These are phyloP conservation scores for Oryza rufipogon DNA, from an alignment of 176 grass and related monocot genomes.

Conservation along the genomic window DNA sequence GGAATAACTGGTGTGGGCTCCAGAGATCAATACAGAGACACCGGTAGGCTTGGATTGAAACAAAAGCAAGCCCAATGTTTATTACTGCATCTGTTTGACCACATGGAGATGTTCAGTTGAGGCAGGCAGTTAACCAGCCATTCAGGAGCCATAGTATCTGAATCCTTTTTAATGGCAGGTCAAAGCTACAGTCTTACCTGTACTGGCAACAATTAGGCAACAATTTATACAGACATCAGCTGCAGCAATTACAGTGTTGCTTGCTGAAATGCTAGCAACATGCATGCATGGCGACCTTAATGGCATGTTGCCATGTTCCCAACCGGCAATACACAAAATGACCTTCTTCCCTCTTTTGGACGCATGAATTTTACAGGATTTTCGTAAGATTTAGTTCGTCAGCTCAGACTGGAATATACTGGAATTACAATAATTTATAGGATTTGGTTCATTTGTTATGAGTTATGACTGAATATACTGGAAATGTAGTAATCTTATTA, in stretches of 20 bases:
- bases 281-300: not conserved
- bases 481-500: not conserved
- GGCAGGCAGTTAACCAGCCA: not conserved
- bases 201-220: not conserved
- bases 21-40: not conserved
- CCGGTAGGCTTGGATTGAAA: not conserved
- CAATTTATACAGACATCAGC: not conserved
- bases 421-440: too few relatives aligned
- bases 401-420: too few relatives aligned
- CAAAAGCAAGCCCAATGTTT: not conserved
- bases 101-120: not conserved
- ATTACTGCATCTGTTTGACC: conserved; percentile 17
- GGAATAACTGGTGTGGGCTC: conserved; percentile 30
- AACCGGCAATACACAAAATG: not conserved
- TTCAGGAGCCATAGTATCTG: not conserved
- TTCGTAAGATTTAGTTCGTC: not conserved
- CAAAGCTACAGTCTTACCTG: not conserved
- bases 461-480: not conserved
- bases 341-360: not conserved
- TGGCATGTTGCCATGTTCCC: conserved; percentile 13
- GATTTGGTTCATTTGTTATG: not conserved
- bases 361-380: not conserved
- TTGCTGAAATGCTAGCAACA: not conserved
- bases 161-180: not conserved
- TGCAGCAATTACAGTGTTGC: too few relatives aligned